These are phyloP conservation scores for Candida fluviatilis DNA, from an alignment of 805 yeast genomes.

Conservation along the genomic window DNA sequence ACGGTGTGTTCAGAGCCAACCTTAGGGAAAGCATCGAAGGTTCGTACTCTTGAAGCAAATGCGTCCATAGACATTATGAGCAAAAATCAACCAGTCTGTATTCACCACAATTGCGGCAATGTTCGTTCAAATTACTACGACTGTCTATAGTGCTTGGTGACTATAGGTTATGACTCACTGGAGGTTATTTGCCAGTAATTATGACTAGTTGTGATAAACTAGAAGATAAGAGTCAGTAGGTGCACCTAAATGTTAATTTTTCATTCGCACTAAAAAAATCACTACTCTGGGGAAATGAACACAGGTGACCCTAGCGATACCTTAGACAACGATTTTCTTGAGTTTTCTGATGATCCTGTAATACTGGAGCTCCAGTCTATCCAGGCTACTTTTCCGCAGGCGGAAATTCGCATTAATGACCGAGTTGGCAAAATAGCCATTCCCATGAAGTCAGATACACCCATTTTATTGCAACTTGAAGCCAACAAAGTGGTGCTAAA, in stretches of 20 bases:
- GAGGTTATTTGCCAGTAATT: too few species aligned
- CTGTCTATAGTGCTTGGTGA: too few species aligned
- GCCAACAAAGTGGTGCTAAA: too few species aligned
- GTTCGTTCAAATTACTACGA: too few species aligned
- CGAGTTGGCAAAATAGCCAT: constrained; percentile 23
- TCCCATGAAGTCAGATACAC: constrained; percentile 18
- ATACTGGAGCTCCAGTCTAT: constrained; percentile 40
- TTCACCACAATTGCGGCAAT: not conserved
- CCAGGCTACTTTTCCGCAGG: constrained; percentile 39
- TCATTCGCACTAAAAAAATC: too few species aligned
- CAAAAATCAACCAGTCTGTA: not conserved
- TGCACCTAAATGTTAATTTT: too few species aligned
- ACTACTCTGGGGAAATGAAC: not conserved
- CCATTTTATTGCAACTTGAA: constrained; percentile 10
- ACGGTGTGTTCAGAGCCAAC: constrained; percentile 55
- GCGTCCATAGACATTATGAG: constrained; percentile 24
- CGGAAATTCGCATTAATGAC: constrained; percentile 7
- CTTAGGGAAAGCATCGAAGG: constrained; percentile 46
- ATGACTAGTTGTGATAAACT: too few species aligned
- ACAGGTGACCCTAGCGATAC: not conserved
- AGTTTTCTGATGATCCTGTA: constrained; percentile 18
- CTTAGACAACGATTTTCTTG: constrained; percentile 4
- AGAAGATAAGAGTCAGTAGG: too few species aligned
- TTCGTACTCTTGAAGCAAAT: constrained; percentile 36
- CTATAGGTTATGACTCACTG: too few species aligned